These are phyloP conservation scores for Phytophthora sp. DNA, from an alignment of 352 stramenopile genomes.

Conservation along the genomic window DNA sequence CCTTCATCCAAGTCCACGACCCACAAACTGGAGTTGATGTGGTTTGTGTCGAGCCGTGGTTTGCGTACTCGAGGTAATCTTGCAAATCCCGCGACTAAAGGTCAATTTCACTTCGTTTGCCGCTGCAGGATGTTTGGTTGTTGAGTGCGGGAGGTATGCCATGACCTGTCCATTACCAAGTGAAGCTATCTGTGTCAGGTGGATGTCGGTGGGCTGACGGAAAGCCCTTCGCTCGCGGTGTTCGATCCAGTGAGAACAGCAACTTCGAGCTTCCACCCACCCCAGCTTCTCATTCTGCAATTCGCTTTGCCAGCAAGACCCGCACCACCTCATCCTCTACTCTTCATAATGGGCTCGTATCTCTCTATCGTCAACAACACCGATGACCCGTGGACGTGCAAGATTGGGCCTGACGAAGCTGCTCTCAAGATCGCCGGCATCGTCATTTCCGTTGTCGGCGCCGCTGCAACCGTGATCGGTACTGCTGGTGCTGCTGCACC, in stretches of 20 bases:
- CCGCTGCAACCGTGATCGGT: constrained; percentile 28
- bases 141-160: constrained; percentile 1
- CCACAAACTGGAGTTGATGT: too few relatives aligned
- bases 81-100: constrained; percentile 2
- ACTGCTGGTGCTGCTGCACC: constrained; percentile 37
- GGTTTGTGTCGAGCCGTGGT: too few relatives aligned
- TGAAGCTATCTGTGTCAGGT: neutral
- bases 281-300: constrained; percentile 17
- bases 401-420: constrained; percentile 42
- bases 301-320: constrained; percentile 2
- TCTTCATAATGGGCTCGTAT: constrained; percentile 44
- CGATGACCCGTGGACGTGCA: constrained; percentile 40
- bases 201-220: neutral
- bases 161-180: constrained; percentile 4
- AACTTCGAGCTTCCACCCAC: neutral
- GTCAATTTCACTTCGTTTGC: constrained; percentile 21
- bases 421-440: constrained; percentile 1
- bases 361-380: constrained; percentile 60
- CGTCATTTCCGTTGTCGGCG: constrained; percentile 32
- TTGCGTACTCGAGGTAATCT: too few relatives aligned
- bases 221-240: neutral
- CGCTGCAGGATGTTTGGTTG: neutral
- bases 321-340: constrained; percentile 1
- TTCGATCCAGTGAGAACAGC: neutral
- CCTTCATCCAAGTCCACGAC: too few relatives aligned